These are phyloP conservation scores for Macrolepiota albuminosa DNA, from an alignment of 768 basidiomycete species.

Conservation along the genomic window DNA sequence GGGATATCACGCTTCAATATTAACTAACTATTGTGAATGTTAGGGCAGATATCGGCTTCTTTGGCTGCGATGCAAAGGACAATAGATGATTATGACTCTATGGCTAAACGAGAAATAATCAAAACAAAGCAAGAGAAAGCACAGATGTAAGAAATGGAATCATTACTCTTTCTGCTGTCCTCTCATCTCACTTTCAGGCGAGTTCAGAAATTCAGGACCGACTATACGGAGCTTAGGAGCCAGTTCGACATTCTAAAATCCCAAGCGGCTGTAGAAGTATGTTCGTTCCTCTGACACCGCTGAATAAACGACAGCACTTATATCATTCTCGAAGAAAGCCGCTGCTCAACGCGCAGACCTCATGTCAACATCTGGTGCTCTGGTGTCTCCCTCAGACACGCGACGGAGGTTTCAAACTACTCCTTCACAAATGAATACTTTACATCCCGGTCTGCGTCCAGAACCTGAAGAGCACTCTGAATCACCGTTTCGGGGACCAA, in stretches of 20 bases:
- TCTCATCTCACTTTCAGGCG: slow-evolving; percentile 49
- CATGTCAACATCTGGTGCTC: slow-evolving; percentile 40
- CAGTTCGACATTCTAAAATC: slow-evolving; percentile 80
- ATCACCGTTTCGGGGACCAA: slow-evolving; percentile 73
- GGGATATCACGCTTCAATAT: slow-evolving; percentile 1
- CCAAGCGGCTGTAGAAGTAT: slow-evolving; percentile 47
- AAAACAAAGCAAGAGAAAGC: slow-evolving; percentile 97
- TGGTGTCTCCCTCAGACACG: slow-evolving; percentile 47
- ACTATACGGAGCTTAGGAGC: slow-evolving; percentile 75
- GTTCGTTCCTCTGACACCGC: slow-evolving; percentile 11
- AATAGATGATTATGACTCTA: slow-evolving; percentile 95
- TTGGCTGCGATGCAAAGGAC: slow-evolving; percentile 92
- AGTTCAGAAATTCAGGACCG: slow-evolving; percentile 85
- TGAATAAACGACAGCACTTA: not conserved
- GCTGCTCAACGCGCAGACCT: slow-evolving; percentile 61
- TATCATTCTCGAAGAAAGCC: slow-evolving; percentile 41
- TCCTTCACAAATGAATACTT: slow-evolving; percentile 38
- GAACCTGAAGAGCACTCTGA: slow-evolving; percentile 58
- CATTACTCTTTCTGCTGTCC: not conserved
- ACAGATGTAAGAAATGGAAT: slow-evolving; percentile 53
- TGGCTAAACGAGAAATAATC: slow-evolving; percentile 95
- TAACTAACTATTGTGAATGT: slow-evolving; percentile 22
- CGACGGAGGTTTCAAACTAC: slow-evolving; percentile 63
- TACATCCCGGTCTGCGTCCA: slow-evolving; percentile 48
- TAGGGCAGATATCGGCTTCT: slow-evolving; percentile 98